Evolutionary conservation across 2,329 filamentous ascomycete genomes (phyloP).

Genomic region (Trichoderma atroviride): DNA sequence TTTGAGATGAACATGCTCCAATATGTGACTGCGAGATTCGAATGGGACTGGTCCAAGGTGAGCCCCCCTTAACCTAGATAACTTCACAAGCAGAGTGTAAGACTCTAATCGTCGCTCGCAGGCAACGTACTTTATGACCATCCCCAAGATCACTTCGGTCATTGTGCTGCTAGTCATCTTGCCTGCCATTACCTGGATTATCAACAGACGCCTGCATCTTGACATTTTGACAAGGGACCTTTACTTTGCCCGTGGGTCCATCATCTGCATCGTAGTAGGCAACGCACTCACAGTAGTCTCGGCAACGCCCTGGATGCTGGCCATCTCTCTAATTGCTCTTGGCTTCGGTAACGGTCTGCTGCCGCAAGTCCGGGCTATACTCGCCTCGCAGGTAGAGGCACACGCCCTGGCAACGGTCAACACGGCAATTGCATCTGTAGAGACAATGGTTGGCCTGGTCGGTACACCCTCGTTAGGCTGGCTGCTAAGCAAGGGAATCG

Average conservation of each 20-base stretch:
- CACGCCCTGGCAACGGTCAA: conserved; percentile 59
- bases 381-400: conserved; percentile 51
- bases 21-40: conserved; percentile 55
- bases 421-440: conserved; percentile 53
- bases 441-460: conserved; percentile 50
- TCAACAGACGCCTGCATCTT: background rate
- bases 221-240: background rate
- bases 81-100: too few relatives aligned
- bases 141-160: background rate
- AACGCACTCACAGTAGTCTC: background rate
- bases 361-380: conserved; percentile 34
- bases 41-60: conserved; percentile 50
- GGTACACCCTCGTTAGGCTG: conserved; percentile 50
- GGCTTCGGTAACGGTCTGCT: background rate
- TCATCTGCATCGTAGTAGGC: background rate
- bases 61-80: background rate
- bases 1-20: conserved; percentile 48
- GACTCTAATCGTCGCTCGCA: background rate
- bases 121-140: background rate
- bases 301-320: background rate
- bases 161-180: background rate
- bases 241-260: background rate
- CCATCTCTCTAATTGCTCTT: background rate
- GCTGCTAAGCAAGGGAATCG: conserved; percentile 39
- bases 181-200: background rate